Percentiles rank a stretch among this genome's conserved stretches.
These are phyloP conservation scores for Sugiyamaella mastotermitis DNA, from an alignment of 805 yeast species.

Conservation along the genomic window DNA sequence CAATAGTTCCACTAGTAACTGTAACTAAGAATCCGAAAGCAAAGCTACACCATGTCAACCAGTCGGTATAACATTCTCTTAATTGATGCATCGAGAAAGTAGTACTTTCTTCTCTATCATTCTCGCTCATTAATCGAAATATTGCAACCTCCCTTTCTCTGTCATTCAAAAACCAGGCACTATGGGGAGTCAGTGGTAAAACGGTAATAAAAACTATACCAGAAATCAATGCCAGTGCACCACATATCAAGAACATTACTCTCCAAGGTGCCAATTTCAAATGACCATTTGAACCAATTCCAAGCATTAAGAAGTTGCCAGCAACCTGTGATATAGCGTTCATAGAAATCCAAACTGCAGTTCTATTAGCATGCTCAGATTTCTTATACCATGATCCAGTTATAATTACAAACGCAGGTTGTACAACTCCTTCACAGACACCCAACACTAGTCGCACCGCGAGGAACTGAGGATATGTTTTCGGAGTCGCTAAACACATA, in stretches of 20 bases:
- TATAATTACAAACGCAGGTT: conserved; percentile 52
- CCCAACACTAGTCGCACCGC: conserved; percentile 46
- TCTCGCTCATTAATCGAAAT: conserved; percentile 46
- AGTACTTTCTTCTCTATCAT: conserved; percentile 52
- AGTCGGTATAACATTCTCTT: conserved; percentile 45
- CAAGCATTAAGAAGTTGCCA: conserved; percentile 48
- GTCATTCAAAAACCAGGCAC: conserved; percentile 42
- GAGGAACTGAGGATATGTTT: conserved; percentile 40
- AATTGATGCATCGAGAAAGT: conserved; percentile 49
- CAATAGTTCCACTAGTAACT: no score
- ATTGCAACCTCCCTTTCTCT: conserved; percentile 43
- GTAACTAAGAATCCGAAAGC: no score
- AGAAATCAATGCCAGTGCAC: conserved; percentile 44
- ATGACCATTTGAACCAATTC: conserved; percentile 26
- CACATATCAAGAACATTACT: conserved; percentile 51
- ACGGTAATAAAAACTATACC: conserved; percentile 21
- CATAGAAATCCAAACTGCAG: conserved; percentile 38
- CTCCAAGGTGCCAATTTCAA: conserved; percentile 41
- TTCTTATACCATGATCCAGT: conserved; percentile 53
- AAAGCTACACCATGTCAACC: no score
- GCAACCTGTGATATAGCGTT: conserved; percentile 41
- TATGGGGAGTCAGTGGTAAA: conserved; percentile 49
- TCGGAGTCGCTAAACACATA: conserved; percentile 42
- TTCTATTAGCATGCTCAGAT: conserved; percentile 40
- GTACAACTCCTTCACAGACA: conserved; percentile 45